Conservation (phyloP, 495 filamentous ascomycete species). For the Collariella sp. region DNA sequence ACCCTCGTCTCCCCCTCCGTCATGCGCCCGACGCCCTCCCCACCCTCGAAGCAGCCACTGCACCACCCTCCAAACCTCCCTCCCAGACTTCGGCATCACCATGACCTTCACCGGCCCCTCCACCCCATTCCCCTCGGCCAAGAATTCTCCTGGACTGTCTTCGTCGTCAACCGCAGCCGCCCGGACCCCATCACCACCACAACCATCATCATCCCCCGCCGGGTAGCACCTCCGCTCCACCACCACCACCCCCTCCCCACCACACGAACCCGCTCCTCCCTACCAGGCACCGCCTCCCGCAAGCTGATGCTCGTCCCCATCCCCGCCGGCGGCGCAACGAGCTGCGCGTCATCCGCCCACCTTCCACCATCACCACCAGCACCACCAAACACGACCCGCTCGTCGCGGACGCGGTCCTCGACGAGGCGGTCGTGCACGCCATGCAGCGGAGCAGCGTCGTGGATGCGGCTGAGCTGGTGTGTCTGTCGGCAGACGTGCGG, state of each 20-base stretch:
- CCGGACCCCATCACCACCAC: background rate
- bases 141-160: conserved; percentile 76
- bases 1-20: conserved; percentile 40
- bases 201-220: background rate
- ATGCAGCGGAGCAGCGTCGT: conserved; percentile 65
- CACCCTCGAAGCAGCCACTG: conserved; percentile 39
- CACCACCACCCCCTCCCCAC: background rate
- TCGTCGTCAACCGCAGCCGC: conserved; percentile 73
- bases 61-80: conserved; percentile 37
- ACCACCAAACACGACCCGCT: conserved; percentile 14
- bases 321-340: conserved; percentile 67
- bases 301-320: conserved; percentile 77
- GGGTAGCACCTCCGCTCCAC: background rate
- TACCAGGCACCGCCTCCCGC: conserved; percentile 32
- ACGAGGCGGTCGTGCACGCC: conserved; percentile 75
- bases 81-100: conserved; percentile 60
- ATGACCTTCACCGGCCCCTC: conserved; percentile 60
- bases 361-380: conserved; percentile 30
- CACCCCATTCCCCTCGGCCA: conserved; percentile 52
- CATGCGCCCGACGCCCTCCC: conserved; percentile 47
- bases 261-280: background rate
- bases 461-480: conserved; percentile 68
- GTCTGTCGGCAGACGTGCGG: conserved; percentile 73
- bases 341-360: conserved; percentile 48
- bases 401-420: conserved; percentile 70